Evolutionary conservation across 176 grass and related monocot species (phyloP).

Genomic region (Zoysia pacifica): DNA sequence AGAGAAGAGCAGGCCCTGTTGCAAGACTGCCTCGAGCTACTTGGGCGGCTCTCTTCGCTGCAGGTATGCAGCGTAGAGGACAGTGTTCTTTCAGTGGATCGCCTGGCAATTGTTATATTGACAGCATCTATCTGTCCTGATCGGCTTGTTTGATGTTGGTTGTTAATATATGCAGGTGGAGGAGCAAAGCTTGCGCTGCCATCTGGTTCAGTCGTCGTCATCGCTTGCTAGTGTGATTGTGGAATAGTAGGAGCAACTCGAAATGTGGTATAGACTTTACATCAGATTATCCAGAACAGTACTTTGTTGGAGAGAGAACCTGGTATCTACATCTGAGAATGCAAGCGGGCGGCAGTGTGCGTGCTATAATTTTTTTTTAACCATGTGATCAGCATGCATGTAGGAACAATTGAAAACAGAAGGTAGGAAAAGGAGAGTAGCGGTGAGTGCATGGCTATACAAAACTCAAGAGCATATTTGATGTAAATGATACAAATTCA

Average conservation of each 20-base stretch:
- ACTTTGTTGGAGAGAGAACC: no score
- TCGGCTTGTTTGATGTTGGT: neutral
- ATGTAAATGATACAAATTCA: no score
- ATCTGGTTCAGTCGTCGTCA: slow-evolving; percentile 46
- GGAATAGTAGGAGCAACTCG: neutral
- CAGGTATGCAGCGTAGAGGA: slow-evolving; percentile 23
- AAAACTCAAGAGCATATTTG: no score
- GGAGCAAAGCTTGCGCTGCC: slow-evolving; percentile 62
- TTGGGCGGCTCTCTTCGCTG: slow-evolving; percentile 33
- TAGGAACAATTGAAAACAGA: no score
- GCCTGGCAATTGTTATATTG: neutral
- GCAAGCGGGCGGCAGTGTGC: no score
- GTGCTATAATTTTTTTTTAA: no score
- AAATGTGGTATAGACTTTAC: neutral
- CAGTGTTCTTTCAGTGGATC: neutral
- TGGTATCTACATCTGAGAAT: no score
- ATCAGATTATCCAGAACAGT: no score
- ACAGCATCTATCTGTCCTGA: neutral
- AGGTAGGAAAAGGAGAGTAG: no score
- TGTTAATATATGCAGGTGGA: slow-evolving; percentile 30
- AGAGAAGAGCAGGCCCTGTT: slow-evolving; percentile 37
- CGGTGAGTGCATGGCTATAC: no score
- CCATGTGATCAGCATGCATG: no score
- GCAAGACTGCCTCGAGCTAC: slow-evolving; percentile 45
- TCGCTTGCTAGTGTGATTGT: neutral